These are phyloP conservation scores for Monosiga brevicollis DNA, from an alignment of 78 protist genomes.

Conservation along the genomic window DNA sequence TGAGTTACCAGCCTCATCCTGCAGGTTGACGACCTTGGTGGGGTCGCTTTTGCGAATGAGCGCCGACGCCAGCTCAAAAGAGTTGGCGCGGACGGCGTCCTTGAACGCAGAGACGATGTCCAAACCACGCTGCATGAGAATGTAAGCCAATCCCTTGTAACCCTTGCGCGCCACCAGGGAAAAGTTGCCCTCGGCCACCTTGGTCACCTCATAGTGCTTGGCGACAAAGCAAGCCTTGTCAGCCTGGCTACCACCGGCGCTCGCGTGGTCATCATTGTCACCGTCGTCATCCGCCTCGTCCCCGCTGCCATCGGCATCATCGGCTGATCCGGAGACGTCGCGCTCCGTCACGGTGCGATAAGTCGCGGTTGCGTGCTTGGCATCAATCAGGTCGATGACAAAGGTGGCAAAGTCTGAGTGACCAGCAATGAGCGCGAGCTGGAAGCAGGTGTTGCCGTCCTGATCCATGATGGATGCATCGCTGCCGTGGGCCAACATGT, in stretches of 20 bases:
- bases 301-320: no score
- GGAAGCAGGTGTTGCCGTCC: slow-evolving; percentile 18
- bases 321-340: no score
- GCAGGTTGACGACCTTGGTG: neutral
- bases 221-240: no score
- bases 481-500: slow-evolving; percentile 8
- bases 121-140: neutral
- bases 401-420: neutral
- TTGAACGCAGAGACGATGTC: neutral
- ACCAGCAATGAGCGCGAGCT: neutral
- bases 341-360: no score
- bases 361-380: neutral
- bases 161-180: neutral
- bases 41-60: neutral
- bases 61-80: neutral
- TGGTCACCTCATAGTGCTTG: neutral
- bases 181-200: neutral
- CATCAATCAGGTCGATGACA: slow-evolving; percentile 1
- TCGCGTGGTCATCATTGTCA: no score
- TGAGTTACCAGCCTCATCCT: neutral
- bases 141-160: neutral
- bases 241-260: no score
- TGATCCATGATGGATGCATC: neutral
- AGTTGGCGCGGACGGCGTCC: neutral
- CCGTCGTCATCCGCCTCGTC: neutral